Evolutionary conservation across 305 asterid genomes (phyloP).

Genomic region (Striga hermonthica): DNA sequence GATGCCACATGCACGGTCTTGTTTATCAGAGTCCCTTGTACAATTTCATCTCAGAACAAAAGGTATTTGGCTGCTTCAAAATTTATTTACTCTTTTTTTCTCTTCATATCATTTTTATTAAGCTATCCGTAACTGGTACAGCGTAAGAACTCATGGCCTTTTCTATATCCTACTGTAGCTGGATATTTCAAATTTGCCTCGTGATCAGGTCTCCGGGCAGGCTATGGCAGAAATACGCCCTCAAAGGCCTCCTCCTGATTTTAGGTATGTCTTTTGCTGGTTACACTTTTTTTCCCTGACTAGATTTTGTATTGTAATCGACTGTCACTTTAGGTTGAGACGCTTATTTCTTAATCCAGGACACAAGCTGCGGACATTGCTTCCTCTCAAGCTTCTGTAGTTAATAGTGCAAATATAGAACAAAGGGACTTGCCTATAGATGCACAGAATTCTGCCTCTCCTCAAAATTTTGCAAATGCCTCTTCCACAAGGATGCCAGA

Average conservation of each 20-base stretch:
- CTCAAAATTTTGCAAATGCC: constrained; percentile 28
- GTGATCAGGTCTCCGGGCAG: constrained; percentile 87
- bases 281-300: constrained; percentile 26
- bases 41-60: constrained; percentile 70
- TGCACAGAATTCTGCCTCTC: constrained; percentile 30
- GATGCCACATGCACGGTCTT: constrained; percentile 28
- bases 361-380: constrained; percentile 34
- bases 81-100: constrained; percentile 20
- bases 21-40: constrained; percentile 84
- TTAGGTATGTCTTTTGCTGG: constrained; percentile 43
- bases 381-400: constrained; percentile 41
- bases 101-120: constrained; percentile 15
- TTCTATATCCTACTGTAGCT: constrained; percentile 51
- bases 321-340: constrained; percentile 26
- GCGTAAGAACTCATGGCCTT: constrained; percentile 21
- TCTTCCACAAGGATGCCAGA: constrained; percentile 31
- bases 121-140: constrained; percentile 27
- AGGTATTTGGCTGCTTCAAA: constrained; percentile 47
- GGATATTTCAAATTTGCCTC: constrained; percentile 69
- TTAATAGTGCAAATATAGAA: constrained; percentile 28
- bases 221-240: constrained; percentile 49
- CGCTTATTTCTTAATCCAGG: constrained; percentile 38
- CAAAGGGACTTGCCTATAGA: constrained; percentile 32
- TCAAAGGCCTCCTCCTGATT: constrained; percentile 43
- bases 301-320: constrained; percentile 24